These are phyloP conservation scores for Aspergillus ellipticus DNA, from an alignment of 495 filamentous ascomycete species.

Conservation along the genomic window DNA sequence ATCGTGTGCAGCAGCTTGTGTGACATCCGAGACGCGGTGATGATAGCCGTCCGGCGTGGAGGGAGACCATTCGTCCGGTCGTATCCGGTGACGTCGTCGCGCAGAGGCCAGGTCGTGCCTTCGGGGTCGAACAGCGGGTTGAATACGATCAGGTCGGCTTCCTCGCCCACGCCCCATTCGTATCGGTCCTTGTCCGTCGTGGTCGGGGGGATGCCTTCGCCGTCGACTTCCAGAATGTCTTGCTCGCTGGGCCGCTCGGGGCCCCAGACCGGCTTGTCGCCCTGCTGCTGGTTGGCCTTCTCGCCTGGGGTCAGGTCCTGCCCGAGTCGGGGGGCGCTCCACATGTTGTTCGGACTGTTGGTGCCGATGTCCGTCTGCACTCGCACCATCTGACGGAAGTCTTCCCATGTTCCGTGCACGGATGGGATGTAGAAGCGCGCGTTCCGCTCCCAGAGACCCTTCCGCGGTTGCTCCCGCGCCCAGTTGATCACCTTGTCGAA, in stretches of 20 bases:
- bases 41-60: constrained; percentile 83
- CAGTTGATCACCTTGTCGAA: constrained; percentile 70
- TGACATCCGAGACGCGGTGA: constrained; percentile 79
- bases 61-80: constrained; percentile 62
- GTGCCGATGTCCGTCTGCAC: constrained; percentile 84
- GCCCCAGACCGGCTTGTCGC: constrained; percentile 80
- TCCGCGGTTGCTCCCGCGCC: constrained; percentile 80
- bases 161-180: constrained; percentile 85
- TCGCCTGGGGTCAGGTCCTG: constrained; percentile 34
- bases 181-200: constrained; percentile 76
- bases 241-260: constrained; percentile 64
- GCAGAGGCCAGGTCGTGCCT: constrained; percentile 81
- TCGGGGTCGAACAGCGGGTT: constrained; percentile 92
- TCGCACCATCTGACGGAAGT: constrained; percentile 89
- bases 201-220: constrained; percentile 66
- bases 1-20: constrained; percentile 77
- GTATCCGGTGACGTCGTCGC: constrained; percentile 88
- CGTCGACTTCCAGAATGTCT: constrained; percentile 65
- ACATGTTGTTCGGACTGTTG: constrained; percentile 67
- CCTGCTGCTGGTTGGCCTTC: constrained; percentile 46
- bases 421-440: constrained; percentile 86
- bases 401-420: constrained; percentile 85
- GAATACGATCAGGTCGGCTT: constrained; percentile 89
- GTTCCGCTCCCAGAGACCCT: constrained; percentile 91
- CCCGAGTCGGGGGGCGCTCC: constrained; percentile 45